phyloP scores from a whole-genome alignment of 208 protist genomes.

The Vickermania spadyakhi region DNA sequence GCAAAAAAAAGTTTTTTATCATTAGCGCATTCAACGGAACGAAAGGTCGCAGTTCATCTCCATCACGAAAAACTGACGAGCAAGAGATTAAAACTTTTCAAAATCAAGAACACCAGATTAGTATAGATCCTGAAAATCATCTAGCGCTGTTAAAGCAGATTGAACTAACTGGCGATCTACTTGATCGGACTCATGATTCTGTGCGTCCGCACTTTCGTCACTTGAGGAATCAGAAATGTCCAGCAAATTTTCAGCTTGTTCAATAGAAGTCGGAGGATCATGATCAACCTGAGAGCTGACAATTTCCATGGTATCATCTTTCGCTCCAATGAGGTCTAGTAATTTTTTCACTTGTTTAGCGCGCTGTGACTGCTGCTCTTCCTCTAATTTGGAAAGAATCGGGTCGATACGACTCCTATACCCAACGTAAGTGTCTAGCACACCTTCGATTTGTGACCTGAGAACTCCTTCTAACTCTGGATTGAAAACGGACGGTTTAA shows the following conservation, averaged over 20 bases:
- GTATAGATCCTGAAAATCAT: conserved; percentile 84
- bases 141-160: conserved; percentile 63
- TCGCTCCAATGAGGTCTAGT: conserved; percentile 31
- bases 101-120: conserved; percentile 1
- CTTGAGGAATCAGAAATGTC: conserved; percentile 10
- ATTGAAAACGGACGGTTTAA: conserved; percentile 43
- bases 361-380: conserved; percentile 28
- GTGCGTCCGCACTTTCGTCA: conserved; percentile 11
- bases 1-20: no score
- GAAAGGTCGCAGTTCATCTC: no score
- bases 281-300: neutral
- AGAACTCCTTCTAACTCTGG: conserved; percentile 49
- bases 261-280: neutral
- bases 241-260: neutral
- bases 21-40: no score
- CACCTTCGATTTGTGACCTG: conserved; percentile 56
- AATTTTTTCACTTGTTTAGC: conserved; percentile 35
- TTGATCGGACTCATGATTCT: conserved; percentile 11
- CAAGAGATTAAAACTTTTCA: no score
- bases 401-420: conserved; percentile 67
- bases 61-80: no score
- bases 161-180: conserved; percentile 47
- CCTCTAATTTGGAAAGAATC: conserved; percentile 40
- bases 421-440: conserved; percentile 51
- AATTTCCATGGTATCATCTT: neutral